Conservation (phyloP, 495 filamentous ascomycete genomes). For the Pseudoneurospora amorphoporcata region DNA sequence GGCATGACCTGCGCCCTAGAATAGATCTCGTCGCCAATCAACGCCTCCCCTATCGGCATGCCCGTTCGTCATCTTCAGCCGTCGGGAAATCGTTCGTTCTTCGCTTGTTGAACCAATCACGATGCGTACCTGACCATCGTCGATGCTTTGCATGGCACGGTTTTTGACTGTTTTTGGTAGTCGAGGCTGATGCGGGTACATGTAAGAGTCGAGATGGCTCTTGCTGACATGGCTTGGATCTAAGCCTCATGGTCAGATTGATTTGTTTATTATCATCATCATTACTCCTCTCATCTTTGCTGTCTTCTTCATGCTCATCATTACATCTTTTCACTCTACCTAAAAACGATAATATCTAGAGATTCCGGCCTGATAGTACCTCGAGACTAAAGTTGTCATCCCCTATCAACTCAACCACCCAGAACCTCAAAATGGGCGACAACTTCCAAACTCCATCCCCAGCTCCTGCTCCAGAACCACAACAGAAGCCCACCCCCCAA, state of each 20-base stretch:
- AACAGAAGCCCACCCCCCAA: slow-evolving; percentile 12
- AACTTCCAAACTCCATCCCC: background rate
- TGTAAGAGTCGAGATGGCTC: background rate
- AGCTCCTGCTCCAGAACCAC: background rate
- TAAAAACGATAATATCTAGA: background rate
- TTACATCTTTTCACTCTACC: background rate
- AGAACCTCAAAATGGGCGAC: background rate
- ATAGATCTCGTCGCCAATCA: background rate
- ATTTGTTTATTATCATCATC: background rate
- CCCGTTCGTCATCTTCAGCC: background rate
- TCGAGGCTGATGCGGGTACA: background rate
- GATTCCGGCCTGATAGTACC: background rate
- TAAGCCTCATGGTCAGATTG: background rate
- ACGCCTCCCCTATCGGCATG: background rate
- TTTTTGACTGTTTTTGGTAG: background rate
- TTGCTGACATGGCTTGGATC: background rate
- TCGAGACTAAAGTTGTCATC: background rate
- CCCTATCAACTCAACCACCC: background rate
- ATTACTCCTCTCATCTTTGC: background rate
- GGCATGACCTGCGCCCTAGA: background rate
- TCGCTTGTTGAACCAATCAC: background rate
- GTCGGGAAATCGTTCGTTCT: background rate
- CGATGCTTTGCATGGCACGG: background rate
- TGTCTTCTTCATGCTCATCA: background rate
- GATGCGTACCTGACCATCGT: background rate